phyloP scores from a whole-genome alignment of 805 yeast species.

The Metahyphopichia silvanorum region DNA sequence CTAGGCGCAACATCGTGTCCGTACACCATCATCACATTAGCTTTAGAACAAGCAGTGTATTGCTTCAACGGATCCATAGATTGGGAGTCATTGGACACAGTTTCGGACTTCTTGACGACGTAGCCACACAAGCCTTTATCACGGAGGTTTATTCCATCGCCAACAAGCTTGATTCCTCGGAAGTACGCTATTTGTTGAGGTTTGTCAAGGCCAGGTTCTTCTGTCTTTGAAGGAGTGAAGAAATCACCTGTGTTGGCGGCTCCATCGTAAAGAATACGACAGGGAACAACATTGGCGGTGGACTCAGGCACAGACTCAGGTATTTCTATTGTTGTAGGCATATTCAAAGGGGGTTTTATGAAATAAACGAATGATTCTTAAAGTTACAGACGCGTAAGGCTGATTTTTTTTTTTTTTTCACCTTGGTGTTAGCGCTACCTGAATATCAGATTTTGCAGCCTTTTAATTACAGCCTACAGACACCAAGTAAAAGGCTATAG shows the following conservation, averaged over 20 bases:
- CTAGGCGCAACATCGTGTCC: conserved; percentile 29
- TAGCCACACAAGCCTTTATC: conserved; percentile 19
- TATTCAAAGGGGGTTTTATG: not conserved
- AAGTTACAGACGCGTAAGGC: too few relatives aligned
- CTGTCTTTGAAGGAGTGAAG: conserved; percentile 27
- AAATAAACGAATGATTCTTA: not conserved
- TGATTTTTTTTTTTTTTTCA: too few relatives aligned
- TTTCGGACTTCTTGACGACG: conserved; percentile 21
- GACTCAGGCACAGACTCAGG: not conserved
- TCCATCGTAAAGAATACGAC: conserved; percentile 26
- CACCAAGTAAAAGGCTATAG: too few relatives aligned
- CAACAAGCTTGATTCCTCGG: conserved; percentile 33
- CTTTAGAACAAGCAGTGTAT: too few relatives aligned
- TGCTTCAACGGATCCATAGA: too few relatives aligned
- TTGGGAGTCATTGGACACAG: too few relatives aligned
- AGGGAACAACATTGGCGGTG: conserved; percentile 23
- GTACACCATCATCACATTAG: conserved; percentile 18
- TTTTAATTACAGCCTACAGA: too few relatives aligned
- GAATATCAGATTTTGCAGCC: too few relatives aligned
- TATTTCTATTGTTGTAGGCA: conserved; percentile 1
- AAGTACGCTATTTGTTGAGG: conserved; percentile 22
- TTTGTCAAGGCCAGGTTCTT: conserved; percentile 9
- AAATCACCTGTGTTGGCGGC: conserved; percentile 28
- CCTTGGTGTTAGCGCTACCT: too few relatives aligned
- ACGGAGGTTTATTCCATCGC: conserved; percentile 14